phyloP scores from a whole-genome alignment of 352 stramenopile genomes.

The Phytophthora palmivora region DNA sequence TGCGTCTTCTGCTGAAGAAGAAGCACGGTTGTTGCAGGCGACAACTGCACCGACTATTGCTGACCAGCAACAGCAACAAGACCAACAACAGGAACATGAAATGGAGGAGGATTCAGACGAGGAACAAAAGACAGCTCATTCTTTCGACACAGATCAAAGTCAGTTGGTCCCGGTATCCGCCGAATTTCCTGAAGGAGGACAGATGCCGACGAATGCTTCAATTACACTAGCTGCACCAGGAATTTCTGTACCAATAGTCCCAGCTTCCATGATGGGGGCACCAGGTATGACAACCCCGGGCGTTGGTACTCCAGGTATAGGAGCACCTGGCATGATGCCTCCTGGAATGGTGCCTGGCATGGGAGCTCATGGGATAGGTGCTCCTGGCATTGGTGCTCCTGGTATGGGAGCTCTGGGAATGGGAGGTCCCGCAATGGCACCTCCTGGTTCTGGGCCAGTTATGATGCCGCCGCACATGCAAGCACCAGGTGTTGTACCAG shows the following conservation, averaged over 20 bases:
- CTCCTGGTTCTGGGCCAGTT: slow-evolving; percentile 11
- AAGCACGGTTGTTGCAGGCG: slow-evolving; percentile 71
- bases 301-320: slow-evolving; percentile 21
- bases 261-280: slow-evolving; percentile 26
- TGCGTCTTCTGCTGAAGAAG: slow-evolving; percentile 88
- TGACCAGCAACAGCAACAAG: slow-evolving; percentile 23
- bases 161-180: slow-evolving; percentile 13
- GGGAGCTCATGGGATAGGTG: slow-evolving; percentile 26
- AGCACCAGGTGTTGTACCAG: slow-evolving; percentile 23
- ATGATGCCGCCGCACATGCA: slow-evolving; percentile 39
- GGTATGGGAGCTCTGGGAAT: slow-evolving; percentile 21
- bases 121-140: slow-evolving; percentile 30
- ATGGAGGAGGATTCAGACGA: slow-evolving; percentile 56
- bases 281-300: slow-evolving; percentile 29
- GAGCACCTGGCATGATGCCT: slow-evolving; percentile 34
- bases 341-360: slow-evolving; percentile 26
- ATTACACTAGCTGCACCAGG: slow-evolving; percentile 16
- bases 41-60: slow-evolving; percentile 34
- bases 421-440: slow-evolving; percentile 29
- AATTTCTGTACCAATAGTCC: slow-evolving; percentile 23
- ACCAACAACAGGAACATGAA: slow-evolving; percentile 42
- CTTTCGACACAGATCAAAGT: slow-evolving; percentile 4
- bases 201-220: slow-evolving; percentile 17
- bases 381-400: slow-evolving; percentile 30
- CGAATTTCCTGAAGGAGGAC: slow-evolving; percentile 17